phyloP scores from a whole-genome alignment of 768 basidiomycete genomes.

The Serendipita sp. region DNA sequence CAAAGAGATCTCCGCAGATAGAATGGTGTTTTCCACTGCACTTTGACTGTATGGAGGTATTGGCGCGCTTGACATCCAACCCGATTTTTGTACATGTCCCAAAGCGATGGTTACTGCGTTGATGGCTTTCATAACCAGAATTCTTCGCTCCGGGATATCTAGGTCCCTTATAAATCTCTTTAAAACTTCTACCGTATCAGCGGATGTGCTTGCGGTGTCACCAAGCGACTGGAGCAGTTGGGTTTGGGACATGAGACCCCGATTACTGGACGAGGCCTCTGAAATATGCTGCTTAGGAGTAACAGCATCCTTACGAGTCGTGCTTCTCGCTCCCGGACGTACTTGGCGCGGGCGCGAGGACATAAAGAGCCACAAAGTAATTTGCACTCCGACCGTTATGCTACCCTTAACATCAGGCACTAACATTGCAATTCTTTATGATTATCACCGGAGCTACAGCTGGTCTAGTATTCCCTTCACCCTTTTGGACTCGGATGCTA shows the following conservation, averaged over 20 bases:
- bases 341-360: not conserved
- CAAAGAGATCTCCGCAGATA: not conserved
- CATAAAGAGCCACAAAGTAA: not conserved
- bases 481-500: conserved; percentile 45
- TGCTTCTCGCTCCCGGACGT: not conserved
- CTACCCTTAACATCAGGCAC: no score
- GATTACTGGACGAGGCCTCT: no score
- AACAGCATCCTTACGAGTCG: not conserved
- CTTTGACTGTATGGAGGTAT: not conserved
- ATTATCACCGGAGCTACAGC: not conserved
- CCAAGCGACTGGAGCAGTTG: not conserved
- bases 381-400: no score
- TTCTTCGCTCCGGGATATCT: not conserved
- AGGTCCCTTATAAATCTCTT: not conserved
- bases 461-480: conserved; percentile 19
- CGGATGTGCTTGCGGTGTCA: not conserved
- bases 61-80: not conserved
- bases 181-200: not conserved
- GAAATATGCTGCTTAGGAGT: not conserved
- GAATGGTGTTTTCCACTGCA: not conserved
- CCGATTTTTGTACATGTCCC: not conserved
- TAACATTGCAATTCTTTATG: no score
- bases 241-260: no score
- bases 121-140: not conserved
- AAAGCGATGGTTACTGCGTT: not conserved